Evolutionary conservation across 345 rosid genomes (phyloP), one percentile per base, ranked within the genome.

Genomic region (Durio zibethinus): DNA sequence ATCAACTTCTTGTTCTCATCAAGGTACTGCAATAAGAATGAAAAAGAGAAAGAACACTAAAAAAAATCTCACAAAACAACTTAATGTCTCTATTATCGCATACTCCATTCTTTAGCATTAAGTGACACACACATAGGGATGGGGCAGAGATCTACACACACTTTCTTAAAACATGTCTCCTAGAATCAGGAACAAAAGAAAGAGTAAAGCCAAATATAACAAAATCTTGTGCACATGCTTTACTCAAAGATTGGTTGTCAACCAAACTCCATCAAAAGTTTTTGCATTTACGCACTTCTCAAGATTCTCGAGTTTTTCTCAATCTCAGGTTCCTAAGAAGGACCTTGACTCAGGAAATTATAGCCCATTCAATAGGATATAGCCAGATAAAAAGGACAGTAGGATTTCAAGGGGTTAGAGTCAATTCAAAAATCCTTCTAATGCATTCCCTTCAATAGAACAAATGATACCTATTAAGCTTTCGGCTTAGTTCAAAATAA

Each of bases 1-100:
- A 93, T 91, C 86, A 95, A 77, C 84, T 86, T 91, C 78, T 93
- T 93, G 87, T 93, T 95, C 84, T 95, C 99, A 80, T 95, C 98
- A 72, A 95, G 99, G 77, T 81, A 91, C 99, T 95, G 89, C 88
- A 86, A 40, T 80, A 69, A 76, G 61, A 45, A 84, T 77, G 33
- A 69, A 16, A 12, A 11, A 12, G 16, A 45, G 12, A 45, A 12
- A 11, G 9, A 15, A 15, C 40, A 6, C 40, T 38, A 76, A 23
- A 14, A 73, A 29, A 11, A 72, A 21, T 4, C 33, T 25, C 0
- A 15, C 15, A 45, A 4, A 2, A 33, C 25, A 78, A 2, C 31
- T 31, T 48, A 60, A 20, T 10, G 8, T 1, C 18, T 7, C 38
- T 16, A 69, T 20, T 57, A 54, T 23, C 74, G 47, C 18, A 31